Evolutionary conservation across 148 eudicot species (phyloP), one percentile per base, ranked within the genome.

Genomic region (Cornus florida): DNA sequence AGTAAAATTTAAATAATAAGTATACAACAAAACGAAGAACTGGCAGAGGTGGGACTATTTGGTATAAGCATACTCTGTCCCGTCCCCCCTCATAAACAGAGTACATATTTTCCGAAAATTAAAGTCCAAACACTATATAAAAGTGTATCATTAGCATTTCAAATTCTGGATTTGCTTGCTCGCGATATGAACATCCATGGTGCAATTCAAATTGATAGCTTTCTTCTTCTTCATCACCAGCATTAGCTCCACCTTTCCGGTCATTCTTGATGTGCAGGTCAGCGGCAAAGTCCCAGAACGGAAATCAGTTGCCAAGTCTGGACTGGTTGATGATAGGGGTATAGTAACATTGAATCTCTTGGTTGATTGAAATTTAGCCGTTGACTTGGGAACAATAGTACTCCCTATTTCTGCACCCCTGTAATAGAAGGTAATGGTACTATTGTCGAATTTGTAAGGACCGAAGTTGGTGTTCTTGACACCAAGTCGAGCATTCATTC

Each of bases 271-370:
- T 35, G 33, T 0, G 20, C 71, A 2, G 32, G 19, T 69, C n/a
- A 69, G 46, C 11, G 46, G 71, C n/a, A 69, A 4, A 69, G 33
- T 16, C 71, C 43, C 71, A 19, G 41, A 13, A 33, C 2, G 33
- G 7, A 12, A 12, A 69, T 69, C 71, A 32, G 0, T 16, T 35
- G n/a, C 41, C 71, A 69, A 6, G 3, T 8, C 20, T 13, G 43
- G 0, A 33, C 2, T 33, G 46, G 6, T 39, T 14, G 6, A 53
- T 14, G 17, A 14, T 2, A 68, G 7, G n/a, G n/a, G n/a, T n/a
- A n/a, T n/a, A n/a, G n/a, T n/a, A 28, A 28, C 69, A 5, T 31
- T 22, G 14, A 80, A 69, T 39, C 60, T 69, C 75, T 70, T 80
- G 19, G 78, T 75, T 12, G 83, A 59, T 28, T 28, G 28, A 28